Percentiles rank a stretch among this genome's conserved stretches.
Conservation (phyloP, 441 rosid species). For the Heliophila coronopifolia region DNA sequence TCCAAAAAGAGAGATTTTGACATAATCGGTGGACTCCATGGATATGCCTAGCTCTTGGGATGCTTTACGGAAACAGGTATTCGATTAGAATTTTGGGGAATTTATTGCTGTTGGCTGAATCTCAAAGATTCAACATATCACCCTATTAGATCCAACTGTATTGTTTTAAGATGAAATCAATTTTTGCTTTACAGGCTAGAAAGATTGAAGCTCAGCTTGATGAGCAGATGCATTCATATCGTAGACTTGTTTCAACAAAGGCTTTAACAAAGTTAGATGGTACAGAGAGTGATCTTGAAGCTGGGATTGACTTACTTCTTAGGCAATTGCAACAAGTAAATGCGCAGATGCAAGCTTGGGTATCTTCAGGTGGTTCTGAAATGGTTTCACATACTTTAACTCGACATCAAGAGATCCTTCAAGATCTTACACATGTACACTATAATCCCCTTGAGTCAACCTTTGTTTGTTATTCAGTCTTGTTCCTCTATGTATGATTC, state of each 20-base stretch:
- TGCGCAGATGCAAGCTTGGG: slow-evolving; percentile 91
- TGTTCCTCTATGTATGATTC: slow-evolving; percentile 8
- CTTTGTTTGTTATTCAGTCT: background rate
- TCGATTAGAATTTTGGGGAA: background rate
- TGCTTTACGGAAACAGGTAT: slow-evolving; percentile 80
- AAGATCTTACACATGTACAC: slow-evolving; percentile 76
- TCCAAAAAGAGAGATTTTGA: slow-evolving; percentile 5
- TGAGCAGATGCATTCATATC: slow-evolving; percentile 87
- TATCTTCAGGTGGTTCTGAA: slow-evolving; percentile 90
- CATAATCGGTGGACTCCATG: slow-evolving; percentile 33
- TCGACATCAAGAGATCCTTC: slow-evolving; percentile 94
- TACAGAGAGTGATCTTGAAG: slow-evolving; percentile 64
- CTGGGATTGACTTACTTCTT: slow-evolving; percentile 59
- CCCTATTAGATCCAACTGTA: background rate
- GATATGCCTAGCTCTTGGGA: slow-evolving; percentile 86
- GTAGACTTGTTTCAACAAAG: slow-evolving; percentile 72
- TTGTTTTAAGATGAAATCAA: background rate
- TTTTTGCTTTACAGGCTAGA: slow-evolving; percentile 53
- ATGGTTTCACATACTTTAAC: slow-evolving; percentile 98
- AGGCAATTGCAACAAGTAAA: slow-evolving; percentile 81
- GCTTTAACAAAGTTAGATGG: slow-evolving; percentile 53
- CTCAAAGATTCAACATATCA: background rate
- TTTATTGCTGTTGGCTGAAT: background rate
- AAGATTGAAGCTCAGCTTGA: slow-evolving; percentile 94
- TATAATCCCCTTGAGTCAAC: no score